phyloP scores from a whole-genome alignment of 805 yeast genomes.

The Schizosaccharomyces cryophilus region DNA sequence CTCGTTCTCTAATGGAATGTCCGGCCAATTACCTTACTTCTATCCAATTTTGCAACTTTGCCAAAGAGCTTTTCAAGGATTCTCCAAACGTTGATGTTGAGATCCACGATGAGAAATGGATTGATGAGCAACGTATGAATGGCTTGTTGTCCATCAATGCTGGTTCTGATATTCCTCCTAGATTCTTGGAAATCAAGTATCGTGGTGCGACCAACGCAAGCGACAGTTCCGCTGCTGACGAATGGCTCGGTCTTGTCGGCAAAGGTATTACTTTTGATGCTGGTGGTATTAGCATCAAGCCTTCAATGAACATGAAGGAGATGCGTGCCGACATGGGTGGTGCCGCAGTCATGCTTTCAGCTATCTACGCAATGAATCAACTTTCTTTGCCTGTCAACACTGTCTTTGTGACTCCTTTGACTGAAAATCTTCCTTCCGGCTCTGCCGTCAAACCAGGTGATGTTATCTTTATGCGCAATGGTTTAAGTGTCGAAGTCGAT shows the following conservation, averaged over 20 bases:
- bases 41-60: not conserved
- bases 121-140: not conserved
- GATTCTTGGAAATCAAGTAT: not conserved
- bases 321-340: constrained; percentile 3
- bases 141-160: not conserved
- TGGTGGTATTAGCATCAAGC: constrained; percentile 2
- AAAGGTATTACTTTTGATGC: constrained; percentile 2
- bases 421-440: constrained; percentile 1
- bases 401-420: not conserved
- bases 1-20: constrained; percentile 2
- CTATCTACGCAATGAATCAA: not conserved
- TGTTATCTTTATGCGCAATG: not conserved
- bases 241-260: constrained; percentile 1
- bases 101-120: not conserved
- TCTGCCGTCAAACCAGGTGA: constrained; percentile 2
- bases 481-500: constrained; percentile 1
- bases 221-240: not conserved
- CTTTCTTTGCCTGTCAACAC: not conserved
- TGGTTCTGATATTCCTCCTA: not conserved
- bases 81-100: not conserved
- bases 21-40: constrained; percentile 1
- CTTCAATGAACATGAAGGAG: not conserved
- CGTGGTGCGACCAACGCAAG: not conserved
- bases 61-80: not conserved
- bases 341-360: constrained; percentile 1